These are phyloP conservation scores for Brassica cretica DNA, from an alignment of 345 rosid genomes.

Conservation along the genomic window DNA sequence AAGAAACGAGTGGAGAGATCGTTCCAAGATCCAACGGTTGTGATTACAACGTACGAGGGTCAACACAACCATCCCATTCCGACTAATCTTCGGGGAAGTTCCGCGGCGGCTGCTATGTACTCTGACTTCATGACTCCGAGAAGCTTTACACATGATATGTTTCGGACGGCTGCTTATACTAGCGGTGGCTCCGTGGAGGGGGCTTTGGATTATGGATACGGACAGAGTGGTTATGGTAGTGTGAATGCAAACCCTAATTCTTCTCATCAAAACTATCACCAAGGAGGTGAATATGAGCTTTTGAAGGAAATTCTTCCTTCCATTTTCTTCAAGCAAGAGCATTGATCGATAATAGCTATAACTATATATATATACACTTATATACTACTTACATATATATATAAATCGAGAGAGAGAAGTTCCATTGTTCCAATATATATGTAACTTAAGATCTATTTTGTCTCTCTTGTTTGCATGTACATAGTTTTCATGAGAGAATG, in stretches of 20 bases:
- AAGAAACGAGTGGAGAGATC: slow-evolving; percentile 93
- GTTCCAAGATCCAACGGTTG: slow-evolving; percentile 77
- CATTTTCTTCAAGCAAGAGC: slow-evolving; percentile 66
- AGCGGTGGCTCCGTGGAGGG: slow-evolving; percentile 30
- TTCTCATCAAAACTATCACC: slow-evolving; percentile 41
- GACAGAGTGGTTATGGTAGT: slow-evolving; percentile 29
- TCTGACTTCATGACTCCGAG: slow-evolving; percentile 40
- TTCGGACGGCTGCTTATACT: slow-evolving; percentile 39
- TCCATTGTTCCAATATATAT: slow-evolving; percentile 17
- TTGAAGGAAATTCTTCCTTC: slow-evolving; percentile 80
- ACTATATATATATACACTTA: slow-evolving; percentile 1
- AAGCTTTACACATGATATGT: slow-evolving; percentile 45
- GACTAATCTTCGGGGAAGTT: slow-evolving; percentile 60
- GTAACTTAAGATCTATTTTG: slow-evolving; percentile 29
- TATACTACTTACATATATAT: slow-evolving; percentile 4
- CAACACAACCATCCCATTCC: slow-evolving; percentile 85
- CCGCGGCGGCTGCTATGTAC: slow-evolving; percentile 51
- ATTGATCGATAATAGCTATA: slow-evolving; percentile 36
- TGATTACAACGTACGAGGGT: slow-evolving; percentile 88
- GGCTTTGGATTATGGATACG: slow-evolving; percentile 40
- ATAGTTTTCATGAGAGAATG: slow-evolving; percentile 31
- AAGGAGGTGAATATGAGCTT: slow-evolving; percentile 66
- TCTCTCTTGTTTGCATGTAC: slow-evolving; percentile 35
- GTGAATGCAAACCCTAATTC: slow-evolving; percentile 35
- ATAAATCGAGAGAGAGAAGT: not conserved